Evolutionary conservation across 148 eudicot genomes (phyloP).

Genomic region (Polygonum maritimum): DNA sequence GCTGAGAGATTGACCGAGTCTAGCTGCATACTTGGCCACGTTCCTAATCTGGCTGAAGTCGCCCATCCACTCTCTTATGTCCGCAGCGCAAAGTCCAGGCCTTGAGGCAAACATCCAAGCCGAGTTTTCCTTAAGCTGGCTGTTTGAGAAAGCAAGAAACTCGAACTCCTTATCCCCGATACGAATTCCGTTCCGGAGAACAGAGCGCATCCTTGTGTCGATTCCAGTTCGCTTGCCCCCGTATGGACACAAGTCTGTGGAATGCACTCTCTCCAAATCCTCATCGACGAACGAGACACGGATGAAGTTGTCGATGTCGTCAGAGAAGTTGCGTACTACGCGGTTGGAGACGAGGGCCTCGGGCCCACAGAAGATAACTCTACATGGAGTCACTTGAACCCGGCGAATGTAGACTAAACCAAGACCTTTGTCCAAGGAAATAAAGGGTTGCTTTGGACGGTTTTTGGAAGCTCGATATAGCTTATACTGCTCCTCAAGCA

Average conservation of each 20-base stretch:
- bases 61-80: slow-evolving; percentile 80
- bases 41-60: slow-evolving; percentile 55
- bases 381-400: slow-evolving; percentile 65
- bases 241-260: slow-evolving; percentile 57
- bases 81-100: slow-evolving; percentile 43
- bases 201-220: slow-evolving; percentile 44
- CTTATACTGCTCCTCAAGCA: slow-evolving; percentile 40
- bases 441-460: slow-evolving; percentile 37
- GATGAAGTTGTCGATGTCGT: slow-evolving; percentile 62
- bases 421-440: slow-evolving; percentile 42
- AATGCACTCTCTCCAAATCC: slow-evolving; percentile 46
- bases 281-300: slow-evolving; percentile 88
- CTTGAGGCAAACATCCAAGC: slow-evolving; percentile 89
- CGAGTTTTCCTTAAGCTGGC: slow-evolving; percentile 78
- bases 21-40: slow-evolving; percentile 87
- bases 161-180: slow-evolving; percentile 70
- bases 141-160: slow-evolving; percentile 86
- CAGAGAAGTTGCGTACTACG: slow-evolving; percentile 46
- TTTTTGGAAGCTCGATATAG: slow-evolving; percentile 21
- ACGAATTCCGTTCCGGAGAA: slow-evolving; percentile 41
- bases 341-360: slow-evolving; percentile 80
- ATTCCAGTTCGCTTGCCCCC: slow-evolving; percentile 35
- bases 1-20: slow-evolving; percentile 91
- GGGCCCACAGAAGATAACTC: slow-evolving; percentile 76
- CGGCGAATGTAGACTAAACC: slow-evolving; percentile 56